Conservation (phyloP, 2,329 filamentous ascomycete genomes). For the Apiospora sp. region DNA sequence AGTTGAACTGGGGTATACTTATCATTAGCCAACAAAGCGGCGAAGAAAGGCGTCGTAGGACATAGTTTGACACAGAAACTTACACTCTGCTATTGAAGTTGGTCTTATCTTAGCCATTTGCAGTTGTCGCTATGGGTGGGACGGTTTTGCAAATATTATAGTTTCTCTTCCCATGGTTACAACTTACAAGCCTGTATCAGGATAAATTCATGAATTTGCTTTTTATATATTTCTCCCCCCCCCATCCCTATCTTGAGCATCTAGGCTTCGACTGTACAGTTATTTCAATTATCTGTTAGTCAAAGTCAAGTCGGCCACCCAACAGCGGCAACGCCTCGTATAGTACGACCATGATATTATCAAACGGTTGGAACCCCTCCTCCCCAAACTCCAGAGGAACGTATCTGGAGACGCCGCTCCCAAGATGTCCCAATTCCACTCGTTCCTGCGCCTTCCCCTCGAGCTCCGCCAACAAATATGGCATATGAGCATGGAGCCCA, state of each 20-base stretch:
- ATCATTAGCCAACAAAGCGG: not conserved
- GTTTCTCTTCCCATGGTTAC: not conserved
- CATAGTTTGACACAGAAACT: not conserved
- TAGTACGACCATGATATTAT: not conserved
- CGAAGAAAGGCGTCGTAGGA: not conserved
- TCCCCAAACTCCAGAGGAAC: not conserved
- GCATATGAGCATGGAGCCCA: not conserved
- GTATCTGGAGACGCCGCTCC: not conserved
- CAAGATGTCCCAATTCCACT: not conserved
- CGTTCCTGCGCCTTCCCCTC: not conserved
- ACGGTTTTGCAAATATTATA: not conserved
- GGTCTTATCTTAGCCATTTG: not conserved
- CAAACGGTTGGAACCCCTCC: not conserved
- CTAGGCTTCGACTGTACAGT: not conserved
- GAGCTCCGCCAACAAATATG: constrained; percentile 12
- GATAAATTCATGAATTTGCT: not conserved
- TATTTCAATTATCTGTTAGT: not conserved
- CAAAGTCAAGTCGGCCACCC: not conserved
- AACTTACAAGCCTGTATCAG: not conserved
- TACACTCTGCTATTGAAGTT: not conserved
- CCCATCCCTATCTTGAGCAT: not conserved
- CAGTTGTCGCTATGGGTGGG: not conserved
- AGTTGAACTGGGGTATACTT: not conserved
- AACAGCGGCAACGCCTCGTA: not conserved
- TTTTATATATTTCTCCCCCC: not conserved